Evolutionary conservation across 139 green algal species (phyloP).

Genomic region (Trebouxia sp.): DNA sequence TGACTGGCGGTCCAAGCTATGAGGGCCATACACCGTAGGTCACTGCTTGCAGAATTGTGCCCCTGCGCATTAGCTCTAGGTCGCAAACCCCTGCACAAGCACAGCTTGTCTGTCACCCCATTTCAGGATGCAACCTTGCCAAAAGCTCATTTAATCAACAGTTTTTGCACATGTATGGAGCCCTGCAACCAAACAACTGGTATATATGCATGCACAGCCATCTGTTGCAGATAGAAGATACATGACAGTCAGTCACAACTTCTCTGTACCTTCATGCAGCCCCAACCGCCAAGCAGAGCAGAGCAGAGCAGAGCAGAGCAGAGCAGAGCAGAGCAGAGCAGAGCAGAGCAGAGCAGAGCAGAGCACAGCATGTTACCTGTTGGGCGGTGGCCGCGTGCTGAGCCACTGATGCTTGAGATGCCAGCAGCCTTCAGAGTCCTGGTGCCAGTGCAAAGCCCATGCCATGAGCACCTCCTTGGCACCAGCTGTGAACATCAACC

Average conservation of each 20-base stretch:
- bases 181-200: not conserved
- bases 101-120: not conserved
- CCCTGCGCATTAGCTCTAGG: constrained; percentile 7
- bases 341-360: not conserved
- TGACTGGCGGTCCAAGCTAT: not conserved
- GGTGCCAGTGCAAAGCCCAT: not conserved
- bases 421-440: constrained; percentile 9
- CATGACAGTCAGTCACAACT: too few relatives aligned
- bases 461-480: constrained; percentile 20
- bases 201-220: not conserved
- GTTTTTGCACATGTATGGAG: too few relatives aligned
- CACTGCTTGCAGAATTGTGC: constrained; percentile 4
- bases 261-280: too few relatives aligned
- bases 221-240: too few relatives aligned
- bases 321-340: not conserved
- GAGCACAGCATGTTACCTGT: not conserved
- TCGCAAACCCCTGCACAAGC: constrained; percentile 22
- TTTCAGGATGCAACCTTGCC: too few relatives aligned
- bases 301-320: not conserved
- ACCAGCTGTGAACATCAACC: constrained; percentile 19
- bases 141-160: too few relatives aligned
- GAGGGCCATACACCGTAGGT: not conserved
- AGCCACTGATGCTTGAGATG: constrained; percentile 14
- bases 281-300: not conserved
- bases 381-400: not conserved